Evolutionary conservation across 345 rosid genomes (phyloP).

Genomic region (Pistacia vera): DNA sequence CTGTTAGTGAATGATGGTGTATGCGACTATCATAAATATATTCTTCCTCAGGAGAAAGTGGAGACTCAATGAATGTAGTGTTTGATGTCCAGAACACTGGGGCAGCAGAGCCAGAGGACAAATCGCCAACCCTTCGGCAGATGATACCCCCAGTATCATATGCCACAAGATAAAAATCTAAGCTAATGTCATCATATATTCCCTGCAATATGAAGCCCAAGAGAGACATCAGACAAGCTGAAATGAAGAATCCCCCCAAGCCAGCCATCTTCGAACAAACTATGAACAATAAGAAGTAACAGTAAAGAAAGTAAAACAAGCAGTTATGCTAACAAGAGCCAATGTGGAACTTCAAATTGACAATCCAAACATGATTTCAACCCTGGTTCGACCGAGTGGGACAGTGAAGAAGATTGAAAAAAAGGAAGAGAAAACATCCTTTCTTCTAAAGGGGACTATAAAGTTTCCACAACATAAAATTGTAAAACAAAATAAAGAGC

Average conservation of each 20-base stretch:
- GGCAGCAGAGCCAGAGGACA: conserved; percentile 44
- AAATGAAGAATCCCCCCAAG: neutral
- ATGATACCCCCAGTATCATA: conserved; percentile 80
- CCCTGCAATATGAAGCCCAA: conserved; percentile 58
- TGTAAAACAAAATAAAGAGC: neutral
- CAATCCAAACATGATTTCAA: neutral
- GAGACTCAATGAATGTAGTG: conserved; percentile 42
- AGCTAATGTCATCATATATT: conserved; percentile 53
- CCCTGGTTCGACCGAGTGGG: neutral
- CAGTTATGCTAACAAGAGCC: conserved; percentile 9
- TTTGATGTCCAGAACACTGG: conserved; percentile 81
- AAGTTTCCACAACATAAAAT: neutral
- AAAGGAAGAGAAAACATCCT: neutral
- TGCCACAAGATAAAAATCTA: conserved; percentile 73
- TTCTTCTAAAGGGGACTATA: neutral
- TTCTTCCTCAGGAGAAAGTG: conserved; percentile 60
- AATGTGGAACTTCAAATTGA: neutral
- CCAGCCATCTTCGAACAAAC: conserved; percentile 11
- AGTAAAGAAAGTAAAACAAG: neutral
- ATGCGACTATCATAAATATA: conserved; percentile 51
- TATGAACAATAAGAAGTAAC: neutral
- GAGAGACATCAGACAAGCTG: conserved; percentile 23
- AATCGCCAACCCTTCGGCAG: conserved; percentile 71
- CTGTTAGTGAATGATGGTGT: conserved; percentile 42
- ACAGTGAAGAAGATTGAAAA: neutral